Evolutionary conservation across 805 yeast genomes (phyloP), one percentile per base, ranked within the genome.

Genomic region (Saturnispora sanitii): DNA sequence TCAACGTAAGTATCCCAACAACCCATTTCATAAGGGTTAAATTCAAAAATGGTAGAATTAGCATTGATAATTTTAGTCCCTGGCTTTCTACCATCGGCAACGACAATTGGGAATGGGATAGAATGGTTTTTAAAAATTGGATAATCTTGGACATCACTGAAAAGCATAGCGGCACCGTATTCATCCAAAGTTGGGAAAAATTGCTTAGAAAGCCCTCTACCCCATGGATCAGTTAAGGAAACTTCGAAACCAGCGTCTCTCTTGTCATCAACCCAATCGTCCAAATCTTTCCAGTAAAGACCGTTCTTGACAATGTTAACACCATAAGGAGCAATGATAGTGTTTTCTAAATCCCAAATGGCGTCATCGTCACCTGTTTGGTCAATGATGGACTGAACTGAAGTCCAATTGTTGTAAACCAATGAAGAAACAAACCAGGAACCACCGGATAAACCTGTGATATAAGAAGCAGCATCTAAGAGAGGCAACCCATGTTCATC

Each of bases 391-490:
- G 66, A 75, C 48, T 77, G 79, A 19, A 84, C 75, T 11, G 82
- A 65, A 8, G 87, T 75, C 78, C 82, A 86, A 54, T 79, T 77
- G 56, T 85, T 82, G 54, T 71, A 65, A 0, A 73, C 75, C 23
- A 85, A 58, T 8, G 88, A 71, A 2, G 84, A 80, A 21, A 84
- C 66, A 37, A 83, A 64, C 94, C 94, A 85, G 12, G 82, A 71
- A 21, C 95, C 95, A 25, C 95, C 95, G 13, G 88, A 79, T 28
- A 85, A 69, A 7, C 90, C 94, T 4, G 84, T 63, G 4, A 86
- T 58, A 54, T 87, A 86, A 11, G 82, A 73, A 1, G 85, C 55
- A 5, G 82, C 63, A 51, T 82, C 86, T 19, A 86, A 59, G 4
- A 95, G 94, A 26, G 90, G 88, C 32, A 85, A 57, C 12, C 82